Percentiles rank a stretch among this genome's conserved stretches.
These are phyloP conservation scores for Achaetomiella virescens DNA, from an alignment of 495 filamentous ascomycete genomes.

Conservation along the genomic window DNA sequence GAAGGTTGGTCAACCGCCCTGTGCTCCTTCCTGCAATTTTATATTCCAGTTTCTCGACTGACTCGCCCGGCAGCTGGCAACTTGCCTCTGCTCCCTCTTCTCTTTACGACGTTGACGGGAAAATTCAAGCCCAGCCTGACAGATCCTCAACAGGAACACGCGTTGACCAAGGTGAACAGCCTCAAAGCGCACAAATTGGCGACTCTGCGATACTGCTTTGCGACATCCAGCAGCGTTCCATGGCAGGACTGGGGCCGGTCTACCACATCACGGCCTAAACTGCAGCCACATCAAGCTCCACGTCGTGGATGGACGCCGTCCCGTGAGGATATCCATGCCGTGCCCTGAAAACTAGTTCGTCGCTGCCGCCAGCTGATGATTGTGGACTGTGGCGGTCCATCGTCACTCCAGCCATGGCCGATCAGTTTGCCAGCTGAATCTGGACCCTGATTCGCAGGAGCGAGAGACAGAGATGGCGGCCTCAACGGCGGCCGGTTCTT, in stretches of 20 bases:
- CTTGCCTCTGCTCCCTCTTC: background rate
- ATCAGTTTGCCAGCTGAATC: background rate
- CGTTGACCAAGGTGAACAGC: too few relatives aligned
- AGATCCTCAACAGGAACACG: background rate
- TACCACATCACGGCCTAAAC: constrained; percentile 14
- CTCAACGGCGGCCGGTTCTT: background rate
- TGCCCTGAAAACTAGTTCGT: background rate
- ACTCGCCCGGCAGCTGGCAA: background rate
- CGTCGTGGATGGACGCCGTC: background rate
- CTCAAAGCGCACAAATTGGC: too few relatives aligned
- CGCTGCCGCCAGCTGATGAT: background rate
- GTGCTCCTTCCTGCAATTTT: background rate
- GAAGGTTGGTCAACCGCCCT: background rate
- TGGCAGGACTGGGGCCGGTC: constrained; percentile 1
- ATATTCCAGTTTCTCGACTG: background rate
- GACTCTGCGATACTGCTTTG: background rate
- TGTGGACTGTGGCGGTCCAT: background rate
- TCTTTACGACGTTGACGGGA: background rate
- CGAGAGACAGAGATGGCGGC: background rate
- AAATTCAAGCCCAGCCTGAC: too few relatives aligned
- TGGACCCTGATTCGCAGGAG: background rate
- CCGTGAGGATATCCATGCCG: background rate
- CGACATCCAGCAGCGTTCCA: background rate
- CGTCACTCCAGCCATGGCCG: background rate
- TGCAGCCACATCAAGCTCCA: constrained; percentile 8